phyloP scores from a whole-genome alignment of 2,329 filamentous ascomycete genomes.

The Metarhizium guizhouense region DNA sequence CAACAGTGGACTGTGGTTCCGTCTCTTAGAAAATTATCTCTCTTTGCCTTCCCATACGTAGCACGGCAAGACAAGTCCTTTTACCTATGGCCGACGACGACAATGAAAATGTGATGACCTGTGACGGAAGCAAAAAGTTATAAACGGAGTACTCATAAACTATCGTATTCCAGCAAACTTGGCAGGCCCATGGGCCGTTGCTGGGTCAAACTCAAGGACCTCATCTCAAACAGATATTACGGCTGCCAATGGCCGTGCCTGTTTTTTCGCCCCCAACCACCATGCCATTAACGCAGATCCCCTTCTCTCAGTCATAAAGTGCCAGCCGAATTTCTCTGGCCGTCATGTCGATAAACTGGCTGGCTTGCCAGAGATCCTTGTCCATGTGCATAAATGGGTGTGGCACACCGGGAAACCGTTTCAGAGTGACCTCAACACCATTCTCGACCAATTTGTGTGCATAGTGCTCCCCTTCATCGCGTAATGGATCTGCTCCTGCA shows the following conservation, averaged over 20 bases:
- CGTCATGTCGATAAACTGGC: conserved; percentile 23
- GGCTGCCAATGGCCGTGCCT: neutral
- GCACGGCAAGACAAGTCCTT: too few species aligned
- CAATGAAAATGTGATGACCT: too few species aligned
- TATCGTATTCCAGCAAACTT: too few species aligned
- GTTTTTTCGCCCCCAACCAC: too few species aligned
- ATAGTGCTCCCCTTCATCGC: conserved; percentile 41
- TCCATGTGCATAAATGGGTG: conserved; percentile 43
- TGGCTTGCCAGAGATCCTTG: conserved; percentile 25
- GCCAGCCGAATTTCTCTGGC: conserved; percentile 22
- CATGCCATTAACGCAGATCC: neutral
- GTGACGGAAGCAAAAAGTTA: too few species aligned
- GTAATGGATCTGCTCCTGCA: conserved; percentile 33
- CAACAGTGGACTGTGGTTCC: too few species aligned
- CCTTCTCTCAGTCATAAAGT: conserved; percentile 8
- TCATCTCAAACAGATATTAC: neutral
- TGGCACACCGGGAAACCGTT: conserved; percentile 36
- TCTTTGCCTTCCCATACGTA: too few species aligned
- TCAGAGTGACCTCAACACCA: conserved; percentile 36
- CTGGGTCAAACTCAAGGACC: neutral
- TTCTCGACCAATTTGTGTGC: conserved; percentile 29
- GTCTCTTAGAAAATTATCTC: too few species aligned
- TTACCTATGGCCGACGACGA: too few species aligned
- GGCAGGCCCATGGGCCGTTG: too few species aligned
- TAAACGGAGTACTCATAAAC: too few species aligned